These are phyloP conservation scores for Russula sp. DNA, from an alignment of 768 basidiomycete species.

Conservation along the genomic window DNA sequence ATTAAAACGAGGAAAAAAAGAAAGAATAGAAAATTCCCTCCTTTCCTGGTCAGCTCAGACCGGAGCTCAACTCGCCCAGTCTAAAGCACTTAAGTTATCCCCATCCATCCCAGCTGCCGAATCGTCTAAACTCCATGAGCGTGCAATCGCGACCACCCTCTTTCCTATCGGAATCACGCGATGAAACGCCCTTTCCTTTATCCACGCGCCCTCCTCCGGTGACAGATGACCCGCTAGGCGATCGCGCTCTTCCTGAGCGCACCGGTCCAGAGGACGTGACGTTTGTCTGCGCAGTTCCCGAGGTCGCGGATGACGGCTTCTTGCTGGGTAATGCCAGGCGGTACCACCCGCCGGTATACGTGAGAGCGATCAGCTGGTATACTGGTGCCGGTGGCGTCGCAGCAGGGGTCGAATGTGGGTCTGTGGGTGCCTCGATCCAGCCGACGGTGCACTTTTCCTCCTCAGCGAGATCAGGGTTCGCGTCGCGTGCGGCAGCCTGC, in stretches of 20 bases:
- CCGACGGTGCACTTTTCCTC: constrained; percentile 85
- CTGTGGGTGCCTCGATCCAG: constrained; percentile 64
- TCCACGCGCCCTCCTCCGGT: constrained; percentile 48
- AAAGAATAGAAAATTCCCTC: background rate
- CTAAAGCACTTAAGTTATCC: constrained; percentile 33
- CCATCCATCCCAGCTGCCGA: constrained; percentile 92
- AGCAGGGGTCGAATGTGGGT: constrained; percentile 37
- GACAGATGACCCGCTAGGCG: constrained; percentile 55
- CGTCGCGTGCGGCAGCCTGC: constrained; percentile 49
- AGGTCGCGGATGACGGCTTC: constrained; percentile 32
- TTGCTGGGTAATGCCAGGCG: constrained; percentile 61
- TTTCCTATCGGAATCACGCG: constrained; percentile 52
- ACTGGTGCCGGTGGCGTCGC: constrained; percentile 39
- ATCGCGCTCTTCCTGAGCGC: constrained; percentile 47
- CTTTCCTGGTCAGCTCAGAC: constrained; percentile 5
- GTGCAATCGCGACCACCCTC: constrained; percentile 63
- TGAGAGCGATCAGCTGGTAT: constrained; percentile 79
- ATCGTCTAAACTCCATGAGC: constrained; percentile 74
- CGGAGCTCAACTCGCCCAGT: constrained; percentile 33
- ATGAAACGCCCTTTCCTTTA: constrained; percentile 60
- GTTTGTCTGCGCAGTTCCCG: constrained; percentile 31
- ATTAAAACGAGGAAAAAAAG: constrained; percentile 1
- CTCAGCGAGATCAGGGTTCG: constrained; percentile 60
- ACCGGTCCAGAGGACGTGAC: constrained; percentile 41
- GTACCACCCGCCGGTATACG: constrained; percentile 92